phyloP scores from a whole-genome alignment of 768 basidiomycete species.

The Calocera viscosa region DNA sequence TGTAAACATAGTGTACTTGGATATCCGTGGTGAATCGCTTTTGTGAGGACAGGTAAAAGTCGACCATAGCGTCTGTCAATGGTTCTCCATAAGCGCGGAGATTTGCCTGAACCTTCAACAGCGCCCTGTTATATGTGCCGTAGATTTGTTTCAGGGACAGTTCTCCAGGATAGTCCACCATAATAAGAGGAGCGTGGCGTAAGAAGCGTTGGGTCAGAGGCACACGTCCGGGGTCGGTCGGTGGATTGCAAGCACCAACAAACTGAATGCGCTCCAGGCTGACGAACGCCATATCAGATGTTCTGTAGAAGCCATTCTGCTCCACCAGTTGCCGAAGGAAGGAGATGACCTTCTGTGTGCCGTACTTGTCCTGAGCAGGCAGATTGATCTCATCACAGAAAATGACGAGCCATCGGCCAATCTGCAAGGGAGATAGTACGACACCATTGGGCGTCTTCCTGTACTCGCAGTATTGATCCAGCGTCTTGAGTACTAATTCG shows the following conservation, averaged over 20 bases:
- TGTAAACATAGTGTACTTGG: constrained; percentile 99
- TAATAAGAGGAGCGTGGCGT: constrained; percentile 89
- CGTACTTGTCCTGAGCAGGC: constrained; percentile 93
- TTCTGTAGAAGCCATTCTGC: constrained; percentile 86
- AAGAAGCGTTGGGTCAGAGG: constrained; percentile 95
- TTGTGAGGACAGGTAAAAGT: constrained; percentile 88
- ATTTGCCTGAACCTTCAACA: constrained; percentile 90
- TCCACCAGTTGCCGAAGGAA: constrained; percentile 97
- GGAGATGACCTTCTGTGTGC: constrained; percentile 95
- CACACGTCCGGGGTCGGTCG: constrained; percentile 98
- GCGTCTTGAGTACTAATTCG: constrained; percentile 95
- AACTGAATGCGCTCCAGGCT: constrained; percentile 98
- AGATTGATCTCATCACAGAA: constrained; percentile 99
- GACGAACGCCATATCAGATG: constrained; percentile 93
- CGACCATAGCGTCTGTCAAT: constrained; percentile 94
- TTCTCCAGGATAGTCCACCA: constrained; percentile 99
- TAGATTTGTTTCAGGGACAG: constrained; percentile 96
- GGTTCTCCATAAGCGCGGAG: constrained; percentile 86
- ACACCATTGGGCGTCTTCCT: constrained; percentile 98
- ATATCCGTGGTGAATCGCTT: constrained; percentile 87
- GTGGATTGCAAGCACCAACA: constrained; percentile 97
- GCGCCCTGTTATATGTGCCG: constrained; percentile 90
- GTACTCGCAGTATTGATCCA: constrained; percentile 99
- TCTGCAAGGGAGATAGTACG: constrained; percentile 81
- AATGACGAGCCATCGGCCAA: constrained; percentile 97